These are phyloP conservation scores for Solanum corneliomulleri DNA, from an alignment of 257 asterid genomes.

Conservation along the genomic window DNA sequence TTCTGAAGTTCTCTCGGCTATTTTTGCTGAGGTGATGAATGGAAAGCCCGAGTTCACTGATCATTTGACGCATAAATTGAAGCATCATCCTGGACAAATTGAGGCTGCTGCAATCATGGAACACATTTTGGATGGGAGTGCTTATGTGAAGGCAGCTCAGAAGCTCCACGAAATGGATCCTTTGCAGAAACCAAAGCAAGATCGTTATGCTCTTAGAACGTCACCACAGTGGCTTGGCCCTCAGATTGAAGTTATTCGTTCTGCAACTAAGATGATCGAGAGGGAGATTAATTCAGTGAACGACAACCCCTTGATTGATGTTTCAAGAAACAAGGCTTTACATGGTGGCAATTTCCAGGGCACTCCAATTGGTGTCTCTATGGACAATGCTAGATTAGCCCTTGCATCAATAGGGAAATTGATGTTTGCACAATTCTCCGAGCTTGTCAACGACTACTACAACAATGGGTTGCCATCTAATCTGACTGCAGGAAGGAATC, in stretches of 20 bases:
- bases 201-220: slow-evolving; percentile 41
- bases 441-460: slow-evolving; percentile 37
- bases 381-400: slow-evolving; percentile 42
- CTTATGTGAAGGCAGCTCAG: slow-evolving; percentile 30
- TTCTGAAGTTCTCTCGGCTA: slow-evolving; percentile 34
- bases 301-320: slow-evolving; percentile 43
- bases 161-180: slow-evolving; percentile 38
- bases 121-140: slow-evolving; percentile 35
- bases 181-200: slow-evolving; percentile 38
- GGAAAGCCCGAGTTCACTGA: slow-evolving; percentile 45
- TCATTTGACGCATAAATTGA: slow-evolving; percentile 40
- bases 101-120: slow-evolving; percentile 55
- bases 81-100: slow-evolving; percentile 46
- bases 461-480: slow-evolving; percentile 45
- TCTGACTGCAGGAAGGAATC: slow-evolving; percentile 34
- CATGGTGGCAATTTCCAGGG: slow-evolving; percentile 55
- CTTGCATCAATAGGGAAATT: slow-evolving; percentile 39
- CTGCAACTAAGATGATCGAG: slow-evolving; percentile 44
- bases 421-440: slow-evolving; percentile 42
- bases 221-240: slow-evolving; percentile 54
- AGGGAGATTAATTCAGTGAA: slow-evolving; percentile 49
- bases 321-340: slow-evolving; percentile 37
- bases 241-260: slow-evolving; percentile 38
- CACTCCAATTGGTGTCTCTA: slow-evolving; percentile 42
- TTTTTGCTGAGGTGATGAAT: slow-evolving; percentile 49